Conservation (phyloP, 169 alveolate species). For the Neospora caninum region DNA sequence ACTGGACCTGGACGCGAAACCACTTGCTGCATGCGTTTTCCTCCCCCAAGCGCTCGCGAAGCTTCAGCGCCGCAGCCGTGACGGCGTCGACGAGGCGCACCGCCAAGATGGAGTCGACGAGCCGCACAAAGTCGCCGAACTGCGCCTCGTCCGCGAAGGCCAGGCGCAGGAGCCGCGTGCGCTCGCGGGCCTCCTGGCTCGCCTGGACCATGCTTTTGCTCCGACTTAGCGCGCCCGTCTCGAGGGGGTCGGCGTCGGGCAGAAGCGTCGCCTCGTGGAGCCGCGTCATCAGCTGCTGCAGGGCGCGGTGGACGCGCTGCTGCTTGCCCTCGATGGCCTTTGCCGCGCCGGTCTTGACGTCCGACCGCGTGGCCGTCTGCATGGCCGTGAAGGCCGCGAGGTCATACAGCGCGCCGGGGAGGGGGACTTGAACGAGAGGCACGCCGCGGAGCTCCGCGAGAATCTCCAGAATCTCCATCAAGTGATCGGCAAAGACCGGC, state of each 20-base stretch:
- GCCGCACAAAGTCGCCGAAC: constrained; percentile 54
- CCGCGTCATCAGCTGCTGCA: constrained; percentile 32
- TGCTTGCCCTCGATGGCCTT: constrained; percentile 17
- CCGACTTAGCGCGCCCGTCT: neutral
- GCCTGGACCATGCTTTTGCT: constrained; percentile 58
- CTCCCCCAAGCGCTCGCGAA: constrained; percentile 59
- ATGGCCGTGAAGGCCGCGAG: constrained; percentile 48
- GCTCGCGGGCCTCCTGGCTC: constrained; percentile 62
- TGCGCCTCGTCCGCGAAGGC: constrained; percentile 66
- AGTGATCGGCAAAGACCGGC: constrained; percentile 42
- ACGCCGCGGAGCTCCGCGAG: constrained; percentile 58
- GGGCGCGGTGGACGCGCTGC: constrained; percentile 19
- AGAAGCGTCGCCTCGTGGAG: constrained; percentile 61
- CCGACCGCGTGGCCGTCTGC: constrained; percentile 50
- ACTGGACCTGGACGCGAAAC: constrained; percentile 58
- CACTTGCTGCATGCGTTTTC: constrained; percentile 54
- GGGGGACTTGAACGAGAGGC: constrained; percentile 44
- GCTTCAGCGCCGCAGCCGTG: constrained; percentile 37
- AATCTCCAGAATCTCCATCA: constrained; percentile 34
- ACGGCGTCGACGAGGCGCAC: constrained; percentile 64
- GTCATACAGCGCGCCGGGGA: constrained; percentile 26
- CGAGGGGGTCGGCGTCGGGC: constrained; percentile 61
- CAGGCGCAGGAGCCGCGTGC: constrained; percentile 50
- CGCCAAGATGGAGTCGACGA: constrained; percentile 59
- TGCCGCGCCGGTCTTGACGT: constrained; percentile 60